Conservation (phyloP, 202 grass and related monocot genomes). For the Schoenoplectus triqueter region DNA sequence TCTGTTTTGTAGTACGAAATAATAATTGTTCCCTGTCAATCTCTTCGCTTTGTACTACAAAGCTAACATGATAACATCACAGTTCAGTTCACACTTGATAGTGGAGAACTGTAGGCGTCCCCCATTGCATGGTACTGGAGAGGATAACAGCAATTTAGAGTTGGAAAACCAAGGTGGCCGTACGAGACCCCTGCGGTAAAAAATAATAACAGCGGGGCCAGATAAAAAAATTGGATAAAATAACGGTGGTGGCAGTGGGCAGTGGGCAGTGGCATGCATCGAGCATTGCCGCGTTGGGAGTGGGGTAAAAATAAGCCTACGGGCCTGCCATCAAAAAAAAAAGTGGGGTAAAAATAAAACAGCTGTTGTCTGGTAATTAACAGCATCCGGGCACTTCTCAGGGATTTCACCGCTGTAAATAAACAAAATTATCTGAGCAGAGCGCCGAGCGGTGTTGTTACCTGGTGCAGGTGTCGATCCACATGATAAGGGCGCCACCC, state of each 20-base stretch:
- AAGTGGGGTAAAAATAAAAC: slow-evolving; percentile 14
- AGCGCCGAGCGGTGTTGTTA: neutral
- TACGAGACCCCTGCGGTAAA: slow-evolving; percentile 46
- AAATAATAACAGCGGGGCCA: slow-evolving; percentile 35
- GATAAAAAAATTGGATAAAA: slow-evolving; percentile 29
- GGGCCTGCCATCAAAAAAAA: too few relatives aligned
- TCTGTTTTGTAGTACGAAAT: too few relatives aligned
- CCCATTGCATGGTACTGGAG: neutral
- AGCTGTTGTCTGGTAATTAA: slow-evolving; percentile 23
- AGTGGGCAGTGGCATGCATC: too few relatives aligned
- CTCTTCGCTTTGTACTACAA: too few relatives aligned
- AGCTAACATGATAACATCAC: too few relatives aligned
- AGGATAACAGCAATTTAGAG: slow-evolving; percentile 37
- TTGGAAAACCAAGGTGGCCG: slow-evolving; percentile 42
- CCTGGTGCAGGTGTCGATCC: slow-evolving; percentile 42
- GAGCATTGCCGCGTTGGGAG: neutral
- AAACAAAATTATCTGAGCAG: slow-evolving; percentile 26
- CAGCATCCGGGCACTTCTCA: slow-evolving; percentile 16
- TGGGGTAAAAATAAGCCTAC: slow-evolving; percentile 13
- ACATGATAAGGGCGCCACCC: slow-evolving; percentile 41
- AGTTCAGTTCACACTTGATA: too few relatives aligned
- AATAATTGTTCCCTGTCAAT: too few relatives aligned
- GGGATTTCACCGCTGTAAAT: slow-evolving; percentile 23
- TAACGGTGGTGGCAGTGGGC: neutral
- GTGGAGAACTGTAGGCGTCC: neutral